A percentile compares a stretch with the other conserved stretches of the same genome.
Conservation (phyloP, 495 filamentous ascomycete genomes). For the Penicillium crystallinum region DNA sequence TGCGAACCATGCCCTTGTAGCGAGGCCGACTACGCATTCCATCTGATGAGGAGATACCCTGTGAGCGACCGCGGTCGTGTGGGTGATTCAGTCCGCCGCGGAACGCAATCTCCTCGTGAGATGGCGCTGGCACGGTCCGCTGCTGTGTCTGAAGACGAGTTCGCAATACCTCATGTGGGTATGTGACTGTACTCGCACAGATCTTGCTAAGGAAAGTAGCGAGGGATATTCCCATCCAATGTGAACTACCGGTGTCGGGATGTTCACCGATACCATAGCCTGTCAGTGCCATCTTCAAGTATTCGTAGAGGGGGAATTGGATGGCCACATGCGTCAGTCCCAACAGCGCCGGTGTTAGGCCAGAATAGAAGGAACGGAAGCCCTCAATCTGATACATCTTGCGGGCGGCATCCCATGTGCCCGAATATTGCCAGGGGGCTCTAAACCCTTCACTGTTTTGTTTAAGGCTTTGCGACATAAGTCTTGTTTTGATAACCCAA, state of each 20-base stretch:
- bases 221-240: conserved; percentile 69
- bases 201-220: conserved; percentile 96
- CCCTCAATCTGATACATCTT: conserved; percentile 95
- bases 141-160: conserved; percentile 88
- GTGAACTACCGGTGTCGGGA: conserved; percentile 52
- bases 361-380: conserved; percentile 87
- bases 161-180: conserved; percentile 93
- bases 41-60: conserved; percentile 49
- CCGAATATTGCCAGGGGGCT: conserved; percentile 83
- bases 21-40: conserved; percentile 58
- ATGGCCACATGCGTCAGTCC: conserved; percentile 95
- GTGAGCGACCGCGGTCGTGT: conserved; percentile 38
- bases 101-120: conserved; percentile 55
- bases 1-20: conserved; percentile 78
- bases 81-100: conserved; percentile 53
- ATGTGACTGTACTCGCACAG: conserved; percentile 90
- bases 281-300: conserved; percentile 84
- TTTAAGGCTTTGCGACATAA: conserved; percentile 78
- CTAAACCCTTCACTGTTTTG: conserved; percentile 49
- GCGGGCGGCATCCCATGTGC: conserved; percentile 79
- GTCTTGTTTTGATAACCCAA: conserved; percentile 97
- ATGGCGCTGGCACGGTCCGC: conserved; percentile 41
- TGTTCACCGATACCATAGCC: conserved; percentile 74
- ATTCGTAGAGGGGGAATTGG: conserved; percentile 95
- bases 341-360: conserved; percentile 84